phyloP scores from a whole-genome alignment of 2,329 filamentous ascomycete genomes.

The Ophidiomyces ophidiicola region DNA sequence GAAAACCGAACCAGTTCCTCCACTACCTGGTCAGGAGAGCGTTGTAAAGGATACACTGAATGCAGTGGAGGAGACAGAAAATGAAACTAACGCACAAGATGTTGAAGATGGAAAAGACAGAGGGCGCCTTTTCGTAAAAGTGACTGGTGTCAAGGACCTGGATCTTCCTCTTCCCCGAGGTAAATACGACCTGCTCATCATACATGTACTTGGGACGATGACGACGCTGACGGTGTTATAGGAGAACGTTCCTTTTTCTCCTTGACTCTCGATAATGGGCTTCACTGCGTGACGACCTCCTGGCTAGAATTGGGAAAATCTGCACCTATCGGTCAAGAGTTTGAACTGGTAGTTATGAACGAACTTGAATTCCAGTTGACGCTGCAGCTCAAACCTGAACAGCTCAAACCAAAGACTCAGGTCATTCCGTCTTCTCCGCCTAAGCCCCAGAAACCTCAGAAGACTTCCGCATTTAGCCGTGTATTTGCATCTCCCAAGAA shows the following conservation, averaged over 20 bases:
- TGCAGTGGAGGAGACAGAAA: slow-evolving; percentile 55
- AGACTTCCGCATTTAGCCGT: slow-evolving; percentile 79
- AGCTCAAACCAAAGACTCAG: slow-evolving; percentile 50
- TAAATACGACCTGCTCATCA: slow-evolving; percentile 38
- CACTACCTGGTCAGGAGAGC: slow-evolving; percentile 77
- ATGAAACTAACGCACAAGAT: slow-evolving; percentile 49
- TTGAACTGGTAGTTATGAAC: slow-evolving; percentile 91
- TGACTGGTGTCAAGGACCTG: slow-evolving; percentile 93
- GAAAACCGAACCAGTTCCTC: slow-evolving; percentile 58
- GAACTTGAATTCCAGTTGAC: slow-evolving; percentile 98
- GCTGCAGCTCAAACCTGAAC: slow-evolving; percentile 84
- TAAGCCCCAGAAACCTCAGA: slow-evolving; percentile 53
- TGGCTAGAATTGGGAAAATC: slow-evolving; percentile 87
- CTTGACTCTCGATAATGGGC: slow-evolving; percentile 91
- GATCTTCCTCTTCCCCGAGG: slow-evolving; percentile 83
- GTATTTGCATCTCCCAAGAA: slow-evolving; percentile 94
- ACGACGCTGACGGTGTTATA: slow-evolving; percentile 26
- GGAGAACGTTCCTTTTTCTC: slow-evolving; percentile 90
- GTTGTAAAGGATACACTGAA: slow-evolving; percentile 48
- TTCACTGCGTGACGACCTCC: slow-evolving; percentile 93
- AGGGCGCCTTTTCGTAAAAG: slow-evolving; percentile 90
- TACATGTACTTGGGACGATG: slow-evolving; percentile 14
- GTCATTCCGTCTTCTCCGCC: slow-evolving; percentile 41
- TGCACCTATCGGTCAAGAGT: slow-evolving; percentile 93
- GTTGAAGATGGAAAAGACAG: slow-evolving; percentile 73